phyloP scores from a whole-genome alignment of 805 yeast genomes.

The Saturnispora saitoi region DNA sequence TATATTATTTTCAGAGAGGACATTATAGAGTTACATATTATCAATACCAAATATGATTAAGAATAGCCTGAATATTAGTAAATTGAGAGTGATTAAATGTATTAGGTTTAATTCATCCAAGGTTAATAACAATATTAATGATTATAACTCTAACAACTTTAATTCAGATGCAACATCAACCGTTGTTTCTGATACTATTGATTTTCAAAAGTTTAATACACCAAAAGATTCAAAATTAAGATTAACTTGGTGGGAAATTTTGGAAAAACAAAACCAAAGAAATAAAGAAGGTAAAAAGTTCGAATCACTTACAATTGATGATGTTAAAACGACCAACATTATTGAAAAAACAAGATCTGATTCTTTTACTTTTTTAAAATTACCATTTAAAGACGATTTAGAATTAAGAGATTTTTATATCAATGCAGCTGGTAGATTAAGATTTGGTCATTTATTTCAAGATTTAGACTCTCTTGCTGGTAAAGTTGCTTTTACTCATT shows the following conservation, averaged over 20 bases:
- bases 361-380: slow-evolving; percentile 57
- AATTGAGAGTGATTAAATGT: neutral
- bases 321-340: slow-evolving; percentile 63
- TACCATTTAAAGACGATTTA: slow-evolving; percentile 79
- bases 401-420: slow-evolving; percentile 82
- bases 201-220: slow-evolving; percentile 35
- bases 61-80: neutral
- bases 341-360: slow-evolving; percentile 69
- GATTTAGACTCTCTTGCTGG: slow-evolving; percentile 94
- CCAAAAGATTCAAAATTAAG: slow-evolving; percentile 33
- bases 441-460: slow-evolving; percentile 90
- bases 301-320: slow-evolving; percentile 62
- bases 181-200: slow-evolving; percentile 50
- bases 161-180: slow-evolving; percentile 69
- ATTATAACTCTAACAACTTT: slow-evolving; percentile 13
- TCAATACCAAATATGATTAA: neutral
- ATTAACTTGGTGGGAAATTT: slow-evolving; percentile 84
- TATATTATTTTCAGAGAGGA: too few relatives aligned
- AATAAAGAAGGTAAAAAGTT: slow-evolving; percentile 63
- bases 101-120: neutral
- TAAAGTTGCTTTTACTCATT: slow-evolving; percentile 83
- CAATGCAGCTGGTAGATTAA: slow-evolving; percentile 81
- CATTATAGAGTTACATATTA: too few relatives aligned
- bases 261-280: slow-evolving; percentile 63
- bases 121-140: neutral